These are phyloP conservation scores for Botrytis tulipae DNA, from an alignment of 2,329 filamentous ascomycete genomes.

Conservation along the genomic window DNA sequence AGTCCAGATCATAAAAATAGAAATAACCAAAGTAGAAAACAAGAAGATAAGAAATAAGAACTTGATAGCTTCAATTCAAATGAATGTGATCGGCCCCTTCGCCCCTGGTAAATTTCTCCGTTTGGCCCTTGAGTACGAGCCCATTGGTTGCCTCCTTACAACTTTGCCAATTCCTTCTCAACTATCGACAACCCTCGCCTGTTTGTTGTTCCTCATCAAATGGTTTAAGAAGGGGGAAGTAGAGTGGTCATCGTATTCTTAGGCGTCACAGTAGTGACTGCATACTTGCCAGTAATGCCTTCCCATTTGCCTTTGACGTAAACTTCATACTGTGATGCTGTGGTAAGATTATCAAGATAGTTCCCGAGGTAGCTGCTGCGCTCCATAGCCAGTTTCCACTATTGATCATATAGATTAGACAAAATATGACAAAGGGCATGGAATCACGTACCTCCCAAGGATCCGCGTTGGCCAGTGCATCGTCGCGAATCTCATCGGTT, in stretches of 20 bases:
- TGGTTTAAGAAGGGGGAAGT: not conserved
- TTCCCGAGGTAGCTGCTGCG: accelerated
- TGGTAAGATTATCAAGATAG: not conserved
- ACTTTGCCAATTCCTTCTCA: not conserved
- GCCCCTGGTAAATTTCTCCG: not conserved
- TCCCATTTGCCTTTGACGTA: not conserved
- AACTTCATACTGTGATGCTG: not conserved
- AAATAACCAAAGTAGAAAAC: not conserved
- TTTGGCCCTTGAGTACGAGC: not conserved
- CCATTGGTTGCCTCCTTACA: not conserved
- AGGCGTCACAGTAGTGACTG: not conserved
- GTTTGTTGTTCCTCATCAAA: not conserved
- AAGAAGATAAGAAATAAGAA: not conserved
- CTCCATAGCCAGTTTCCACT: not conserved
- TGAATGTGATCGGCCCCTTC: not conserved
- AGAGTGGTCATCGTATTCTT: not conserved
- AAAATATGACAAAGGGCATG: not conserved
- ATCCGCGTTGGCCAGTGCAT: not conserved
- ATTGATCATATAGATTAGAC: not conserved
- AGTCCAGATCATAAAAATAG: not conserved
- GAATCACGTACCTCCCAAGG: not conserved
- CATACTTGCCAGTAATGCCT: not conserved
- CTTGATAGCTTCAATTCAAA: not conserved
- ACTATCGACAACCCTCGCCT: too few relatives aligned
- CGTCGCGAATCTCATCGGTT: not conserved